Conservation (phyloP, 2,329 filamentous ascomycete species). For the Neofusicoccum parvum region DNA sequence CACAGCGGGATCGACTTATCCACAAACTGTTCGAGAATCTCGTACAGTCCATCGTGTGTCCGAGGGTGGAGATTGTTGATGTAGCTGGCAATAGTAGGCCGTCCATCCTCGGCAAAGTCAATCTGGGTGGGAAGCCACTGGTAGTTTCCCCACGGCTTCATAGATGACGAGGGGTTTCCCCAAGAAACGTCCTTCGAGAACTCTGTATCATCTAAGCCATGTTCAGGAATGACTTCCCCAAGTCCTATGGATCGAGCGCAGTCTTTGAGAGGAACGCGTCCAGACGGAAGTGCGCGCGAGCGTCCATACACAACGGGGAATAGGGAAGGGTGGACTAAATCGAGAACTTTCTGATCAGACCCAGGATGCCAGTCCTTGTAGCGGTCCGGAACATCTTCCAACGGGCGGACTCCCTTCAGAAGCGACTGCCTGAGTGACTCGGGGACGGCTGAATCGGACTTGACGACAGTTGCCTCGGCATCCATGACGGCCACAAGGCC, state of each 20-base stretch:
- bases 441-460: constrained; percentile 55
- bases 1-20: constrained; percentile 48
- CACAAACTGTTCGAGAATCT: constrained; percentile 45
- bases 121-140: constrained; percentile 55
- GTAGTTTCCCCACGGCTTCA: not conserved
- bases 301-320: constrained; percentile 61
- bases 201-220: too few relatives aligned
- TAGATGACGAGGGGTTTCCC: not conserved
- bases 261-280: constrained; percentile 31
- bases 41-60: constrained; percentile 42
- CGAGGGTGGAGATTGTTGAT: constrained; percentile 58
- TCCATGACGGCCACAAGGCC: constrained; percentile 51
- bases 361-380: constrained; percentile 64
- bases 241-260: constrained; percentile 35
- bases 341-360: constrained; percentile 58
- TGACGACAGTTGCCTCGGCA: constrained; percentile 49
- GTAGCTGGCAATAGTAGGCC: constrained; percentile 50
- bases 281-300: constrained; percentile 36
- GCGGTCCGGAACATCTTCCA: constrained; percentile 56
- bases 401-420: constrained; percentile 42
- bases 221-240: constrained; percentile 29
- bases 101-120: constrained; percentile 40
- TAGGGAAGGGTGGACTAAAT: constrained; percentile 66
- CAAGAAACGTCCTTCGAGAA: not conserved
- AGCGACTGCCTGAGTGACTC: constrained; percentile 46